Base-by-base conservation (phyloP, 108 stramenopile genomes). In the Schizochytrium sp. region DNA sequence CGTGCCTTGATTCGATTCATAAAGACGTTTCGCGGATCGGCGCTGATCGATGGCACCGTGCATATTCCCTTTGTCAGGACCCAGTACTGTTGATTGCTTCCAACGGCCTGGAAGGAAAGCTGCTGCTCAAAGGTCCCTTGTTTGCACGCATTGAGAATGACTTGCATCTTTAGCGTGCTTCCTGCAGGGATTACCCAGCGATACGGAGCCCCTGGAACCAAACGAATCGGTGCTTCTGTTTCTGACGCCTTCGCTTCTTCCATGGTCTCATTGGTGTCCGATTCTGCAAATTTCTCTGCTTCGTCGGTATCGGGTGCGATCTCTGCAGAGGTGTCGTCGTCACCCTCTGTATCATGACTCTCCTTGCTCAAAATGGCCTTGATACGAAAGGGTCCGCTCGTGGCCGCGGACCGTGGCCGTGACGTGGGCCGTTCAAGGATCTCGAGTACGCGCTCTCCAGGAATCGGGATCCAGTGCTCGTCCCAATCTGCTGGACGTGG, bases 21-120 rank as follows among this genome's bases (percentile, higher is more conserved):
- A 87, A 95, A 95, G 14, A 95, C 92, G 60, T 93, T 94, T 25
- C 94, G 60, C 5, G 94, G 93, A 60, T 95, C 94, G 45, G 58
- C 43, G 88, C 92, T 92, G 58, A 95, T 92, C 57, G 89, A 51
- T 5, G 94, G 94, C 29, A 93, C 90, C 29, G 72, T 92, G 87
- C 94, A 94, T 5, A 60, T 44, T 16, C 94, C 93, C 18, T 53
- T 21, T 29, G 63, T 57, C 10, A 88, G 57, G 5, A 94, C 55
- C 5, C 71, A 43, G 88, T 91, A 60, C 58, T 87, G 88, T 51
- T 90, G 92, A 0, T 34, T 16, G 5, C 60, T 63, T 1, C 92
- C 94, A 12, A 94, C 92, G 10, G 93, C 89, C 90, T 93, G 93
- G 44, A 95, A 94, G 25, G 69, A 45, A 58, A 95, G 87, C 28